Evolutionary conservation across 2,329 filamentous ascomycete genomes (phyloP).

Genomic region (Emmonsia crescens): DNA sequence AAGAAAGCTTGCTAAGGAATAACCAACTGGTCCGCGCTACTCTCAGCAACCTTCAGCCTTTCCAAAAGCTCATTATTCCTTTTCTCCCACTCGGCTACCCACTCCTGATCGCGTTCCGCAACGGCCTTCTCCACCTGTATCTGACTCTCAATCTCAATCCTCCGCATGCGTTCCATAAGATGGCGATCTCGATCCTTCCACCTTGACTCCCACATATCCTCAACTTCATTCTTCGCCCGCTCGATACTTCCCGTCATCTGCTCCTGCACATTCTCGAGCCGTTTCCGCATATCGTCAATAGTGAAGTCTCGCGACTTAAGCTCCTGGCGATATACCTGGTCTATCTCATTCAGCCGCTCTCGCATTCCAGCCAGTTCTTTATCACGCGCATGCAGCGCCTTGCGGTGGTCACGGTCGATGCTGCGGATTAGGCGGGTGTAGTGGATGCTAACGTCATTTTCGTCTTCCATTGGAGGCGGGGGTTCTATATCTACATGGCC

Average conservation of each 20-base stretch:
- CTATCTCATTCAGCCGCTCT: slow-evolving; percentile 21
- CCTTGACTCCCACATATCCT: slow-evolving; percentile 25
- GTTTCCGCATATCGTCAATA: slow-evolving; percentile 20
- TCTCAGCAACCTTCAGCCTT: slow-evolving; percentile 6
- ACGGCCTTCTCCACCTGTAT: slow-evolving; percentile 14
- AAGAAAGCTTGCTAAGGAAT: background rate
- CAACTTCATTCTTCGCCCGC: slow-evolving; percentile 22
- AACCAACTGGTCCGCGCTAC: background rate
- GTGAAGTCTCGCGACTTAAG: slow-evolving; percentile 20
- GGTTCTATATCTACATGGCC: slow-evolving; percentile 11
- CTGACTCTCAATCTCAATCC: slow-evolving; percentile 16
- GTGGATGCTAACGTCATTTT: slow-evolving; percentile 22
- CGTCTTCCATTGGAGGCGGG: slow-evolving; percentile 21
- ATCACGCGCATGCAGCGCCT: slow-evolving; percentile 19
- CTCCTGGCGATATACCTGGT: slow-evolving; percentile 22
- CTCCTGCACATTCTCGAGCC: slow-evolving; percentile 16
- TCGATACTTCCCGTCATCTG: slow-evolving; percentile 18
- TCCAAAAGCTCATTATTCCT: slow-evolving; percentile 11
- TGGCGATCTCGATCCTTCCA: slow-evolving; percentile 25
- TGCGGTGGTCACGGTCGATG: slow-evolving; percentile 22
- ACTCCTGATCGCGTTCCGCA: slow-evolving; percentile 14
- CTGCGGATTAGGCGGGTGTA: slow-evolving; percentile 22
- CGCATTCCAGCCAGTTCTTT: slow-evolving; percentile 20
- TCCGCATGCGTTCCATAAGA: slow-evolving; percentile 17
- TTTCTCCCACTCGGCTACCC: slow-evolving; percentile 12